Evolutionary conservation across 257 asterid species (phyloP).

Genomic region (Solanum corneliomulleri): DNA sequence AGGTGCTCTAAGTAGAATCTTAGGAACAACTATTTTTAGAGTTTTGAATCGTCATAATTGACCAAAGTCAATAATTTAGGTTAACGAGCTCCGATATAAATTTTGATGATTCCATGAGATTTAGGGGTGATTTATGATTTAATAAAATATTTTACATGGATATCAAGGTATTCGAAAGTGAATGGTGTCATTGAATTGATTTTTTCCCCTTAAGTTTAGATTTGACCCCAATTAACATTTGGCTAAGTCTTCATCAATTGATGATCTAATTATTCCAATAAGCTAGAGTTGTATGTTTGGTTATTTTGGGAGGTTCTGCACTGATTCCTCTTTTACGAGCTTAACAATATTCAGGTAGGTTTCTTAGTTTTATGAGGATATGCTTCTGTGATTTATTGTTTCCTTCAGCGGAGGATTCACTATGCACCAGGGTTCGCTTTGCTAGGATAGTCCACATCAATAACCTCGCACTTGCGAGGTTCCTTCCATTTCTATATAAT

Average conservation of each 20-base stretch:
- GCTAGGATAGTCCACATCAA: not conserved
- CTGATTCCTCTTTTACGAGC: not conserved
- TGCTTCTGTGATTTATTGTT: no score
- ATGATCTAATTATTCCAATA: not conserved
- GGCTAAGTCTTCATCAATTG: not conserved
- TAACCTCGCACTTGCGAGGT: not conserved
- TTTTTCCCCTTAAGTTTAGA: no score
- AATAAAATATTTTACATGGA: no score
- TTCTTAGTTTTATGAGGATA: not conserved
- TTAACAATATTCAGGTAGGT: not conserved
- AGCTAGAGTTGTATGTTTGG: not conserved
- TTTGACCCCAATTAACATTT: no score
- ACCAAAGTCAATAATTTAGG: not conserved
- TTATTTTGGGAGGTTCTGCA: not conserved
- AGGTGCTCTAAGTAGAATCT: not conserved
- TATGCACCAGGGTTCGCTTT: no score
- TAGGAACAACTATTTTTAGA: not conserved
- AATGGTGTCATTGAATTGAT: no score
- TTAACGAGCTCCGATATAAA: no score
- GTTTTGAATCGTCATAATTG: not conserved
- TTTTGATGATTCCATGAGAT: no score
- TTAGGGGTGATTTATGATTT: no score
- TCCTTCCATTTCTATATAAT: not conserved
- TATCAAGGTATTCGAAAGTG: no score
- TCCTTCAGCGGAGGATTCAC: no score